Conservation (phyloP, 495 filamentous ascomycete species). For the Aspergillus biplanus region DNA sequence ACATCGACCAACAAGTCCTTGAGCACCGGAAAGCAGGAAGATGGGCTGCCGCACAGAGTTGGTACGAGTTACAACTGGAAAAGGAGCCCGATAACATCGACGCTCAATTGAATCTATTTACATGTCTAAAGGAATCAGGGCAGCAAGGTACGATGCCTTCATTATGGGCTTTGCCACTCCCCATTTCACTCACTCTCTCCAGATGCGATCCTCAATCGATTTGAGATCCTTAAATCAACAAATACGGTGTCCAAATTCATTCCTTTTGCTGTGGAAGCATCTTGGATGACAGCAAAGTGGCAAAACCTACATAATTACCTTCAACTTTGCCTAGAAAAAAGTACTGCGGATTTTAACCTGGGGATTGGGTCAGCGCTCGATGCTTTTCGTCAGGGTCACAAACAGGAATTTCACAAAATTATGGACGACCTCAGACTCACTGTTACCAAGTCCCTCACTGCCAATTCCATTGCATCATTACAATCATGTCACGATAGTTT, state of each 20-base stretch:
- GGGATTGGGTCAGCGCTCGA: conserved; percentile 74
- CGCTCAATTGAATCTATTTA: conserved; percentile 79
- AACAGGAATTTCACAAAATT: conserved; percentile 56
- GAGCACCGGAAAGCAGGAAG: conserved; percentile 91
- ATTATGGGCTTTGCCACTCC: conserved; percentile 21
- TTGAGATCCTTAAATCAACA: conserved; percentile 72
- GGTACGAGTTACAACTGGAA: conserved; percentile 88
- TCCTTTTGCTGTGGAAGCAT: conserved; percentile 84
- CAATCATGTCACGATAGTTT: conserved; percentile 79
- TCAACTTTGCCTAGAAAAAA: conserved; percentile 47
- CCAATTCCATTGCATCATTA: conserved; percentile 74
- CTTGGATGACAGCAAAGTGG: conserved; percentile 88
- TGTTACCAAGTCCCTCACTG: conserved; percentile 72
- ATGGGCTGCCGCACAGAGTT: conserved; percentile 97
- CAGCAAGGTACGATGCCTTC: conserved; percentile 68
- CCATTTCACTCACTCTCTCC: conserved; percentile 22
- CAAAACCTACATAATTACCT: conserved; percentile 72
- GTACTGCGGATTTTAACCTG: conserved; percentile 78
- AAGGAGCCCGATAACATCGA: conserved; percentile 77
- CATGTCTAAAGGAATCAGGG: conserved; percentile 88
- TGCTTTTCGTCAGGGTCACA: conserved; percentile 59
- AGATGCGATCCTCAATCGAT: conserved; percentile 84
- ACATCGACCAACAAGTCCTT: conserved; percentile 88
- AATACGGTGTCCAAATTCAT: conserved; percentile 60
- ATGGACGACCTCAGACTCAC: conserved; percentile 68